A percentile compares a stretch with the other conserved stretches of the same genome.
Conservation (phyloP, 2,329 filamentous ascomycete species). For the Magnaporthales sp. region DNA sequence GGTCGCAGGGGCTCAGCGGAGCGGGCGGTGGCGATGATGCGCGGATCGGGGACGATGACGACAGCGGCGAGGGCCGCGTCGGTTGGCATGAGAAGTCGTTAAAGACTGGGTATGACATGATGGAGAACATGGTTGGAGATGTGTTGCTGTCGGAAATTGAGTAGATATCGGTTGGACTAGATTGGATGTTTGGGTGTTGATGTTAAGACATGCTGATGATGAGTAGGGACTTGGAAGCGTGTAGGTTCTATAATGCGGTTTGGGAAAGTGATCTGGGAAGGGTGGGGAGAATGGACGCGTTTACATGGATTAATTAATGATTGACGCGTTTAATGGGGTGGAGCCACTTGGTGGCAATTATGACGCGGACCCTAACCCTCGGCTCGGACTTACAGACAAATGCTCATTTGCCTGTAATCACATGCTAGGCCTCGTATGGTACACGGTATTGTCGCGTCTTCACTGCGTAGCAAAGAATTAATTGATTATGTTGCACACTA, state of each 20-base stretch:
- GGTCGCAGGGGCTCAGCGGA: slow-evolving; percentile 27
- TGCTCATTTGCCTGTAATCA: too few species aligned
- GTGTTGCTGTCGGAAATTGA: not conserved
- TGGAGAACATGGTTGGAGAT: slow-evolving; percentile 22
- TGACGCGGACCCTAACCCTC: slow-evolving; percentile 1
- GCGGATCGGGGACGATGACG: slow-evolving; percentile 46
- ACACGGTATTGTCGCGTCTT: too few species aligned
- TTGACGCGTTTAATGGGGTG: not conserved
- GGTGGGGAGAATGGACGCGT: not conserved
- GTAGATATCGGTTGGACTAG: not conserved
- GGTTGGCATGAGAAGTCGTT: slow-evolving; percentile 26
- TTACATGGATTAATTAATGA: not conserved
- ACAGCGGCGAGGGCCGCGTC: slow-evolving; percentile 44
- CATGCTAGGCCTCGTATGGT: too few species aligned
- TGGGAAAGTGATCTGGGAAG: not conserved
- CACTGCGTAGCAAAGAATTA: too few species aligned
- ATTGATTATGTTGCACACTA: too few species aligned
- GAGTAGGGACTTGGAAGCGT: not conserved
- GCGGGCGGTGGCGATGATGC: slow-evolving; percentile 34
- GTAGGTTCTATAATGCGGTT: not conserved
- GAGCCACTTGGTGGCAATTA: not conserved
- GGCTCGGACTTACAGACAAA: not conserved
- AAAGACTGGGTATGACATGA: slow-evolving; percentile 31
- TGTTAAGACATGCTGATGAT: not conserved
- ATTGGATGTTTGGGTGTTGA: not conserved